Evolutionary conservation across 192 early-diverging fungal species (phyloP), one percentile per base, ranked within the genome.

Genomic region (Linnemannia schmuckeri): DNA sequence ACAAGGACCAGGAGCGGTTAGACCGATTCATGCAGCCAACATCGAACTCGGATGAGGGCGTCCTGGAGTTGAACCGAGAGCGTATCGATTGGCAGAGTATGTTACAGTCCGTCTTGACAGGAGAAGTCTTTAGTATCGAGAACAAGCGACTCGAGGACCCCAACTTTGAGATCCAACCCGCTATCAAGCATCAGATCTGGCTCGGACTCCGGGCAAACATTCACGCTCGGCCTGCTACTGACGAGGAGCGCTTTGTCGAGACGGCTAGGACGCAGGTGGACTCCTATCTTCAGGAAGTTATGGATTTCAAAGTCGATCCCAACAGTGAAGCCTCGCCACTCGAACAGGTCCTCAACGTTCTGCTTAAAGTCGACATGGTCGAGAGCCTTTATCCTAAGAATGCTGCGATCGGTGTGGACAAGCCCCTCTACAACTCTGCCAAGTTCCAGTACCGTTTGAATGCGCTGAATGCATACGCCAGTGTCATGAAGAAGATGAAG

Each of bases 11-110:
- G 52, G 85, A 87, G 54, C 85, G 85, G 13, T 42, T 87, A 38
- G 85, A 87, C 22, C 33, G 85, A 30, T 87, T 87, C 66, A 81
- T 87, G 85, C 85, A 87, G 42, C 85, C 85, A 38, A 78, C 80
- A 46, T 87, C 85, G 7, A 74, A 81, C 33, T 77, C 79, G 2
- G 85, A 87, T 35, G 85, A 87, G 27, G 85, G 85, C n/a, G 85
- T 87, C 0, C 47, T 87, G 15, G 85, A 77, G 9, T 57, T 87
- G 13, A 87, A 87, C 55, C 55, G 85, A 35, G 97, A 97, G 81
- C 93, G 97, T 55, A 83, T 92, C 18, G 95, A 96, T 79, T 97
- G 97, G 97, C 97, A 96, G 61, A 92, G 93, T 57, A 96, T 97
- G 95, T 89, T 97, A 6, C 90, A 94, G 40, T 95, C 95, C 20